Conservation (phyloP, 2,329 filamentous ascomycete genomes). For the Aotearoamyces nothofagi region DNA sequence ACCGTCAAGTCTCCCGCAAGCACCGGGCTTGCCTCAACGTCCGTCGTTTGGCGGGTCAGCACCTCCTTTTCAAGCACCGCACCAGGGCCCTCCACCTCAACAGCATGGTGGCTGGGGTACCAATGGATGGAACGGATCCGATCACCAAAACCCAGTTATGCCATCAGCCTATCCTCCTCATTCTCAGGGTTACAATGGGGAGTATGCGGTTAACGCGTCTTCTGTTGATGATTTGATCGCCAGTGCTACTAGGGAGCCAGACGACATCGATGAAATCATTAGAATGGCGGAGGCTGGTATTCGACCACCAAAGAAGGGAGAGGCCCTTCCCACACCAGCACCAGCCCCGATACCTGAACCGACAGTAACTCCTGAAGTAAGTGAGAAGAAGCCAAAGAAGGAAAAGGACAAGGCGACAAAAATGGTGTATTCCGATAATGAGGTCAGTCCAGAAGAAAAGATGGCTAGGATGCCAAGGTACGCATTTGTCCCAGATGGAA, state of each 20-base stretch:
- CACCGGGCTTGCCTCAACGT: conserved; percentile 42
- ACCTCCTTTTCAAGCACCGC: conserved; percentile 8
- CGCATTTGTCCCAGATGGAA: conserved; percentile 38
- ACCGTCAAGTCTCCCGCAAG: conserved; percentile 36
- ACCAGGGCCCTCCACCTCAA: conserved; percentile 11
- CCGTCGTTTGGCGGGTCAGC: conserved; percentile 31
- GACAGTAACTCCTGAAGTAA: conserved; percentile 25
- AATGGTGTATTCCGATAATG: conserved; percentile 72
- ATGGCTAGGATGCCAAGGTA: conserved; percentile 71
- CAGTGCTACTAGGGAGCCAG: conserved; percentile 29
- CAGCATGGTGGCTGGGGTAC: conserved; percentile 19
- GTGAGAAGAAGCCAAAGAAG: conserved; percentile 53
- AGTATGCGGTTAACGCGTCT: conserved; percentile 23
- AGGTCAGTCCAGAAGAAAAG: conserved; percentile 75
- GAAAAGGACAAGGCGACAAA: conserved; percentile 51
- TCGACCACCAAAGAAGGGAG: conserved; percentile 28
- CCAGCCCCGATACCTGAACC: conserved; percentile 25
- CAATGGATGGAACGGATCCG: conserved; percentile 20
- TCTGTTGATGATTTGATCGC: conserved; percentile 32
- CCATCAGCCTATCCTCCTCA: conserved; percentile 22
- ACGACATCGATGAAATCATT: conserved; percentile 51
- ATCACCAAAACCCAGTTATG: conserved; percentile 22
- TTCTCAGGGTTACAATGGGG: conserved; percentile 18
- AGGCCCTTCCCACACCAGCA: conserved; percentile 27
- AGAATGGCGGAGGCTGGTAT: conserved; percentile 48